Conservation (phyloP, 495 filamentous ascomycete genomes). For the Pyrenula massariospora region DNA sequence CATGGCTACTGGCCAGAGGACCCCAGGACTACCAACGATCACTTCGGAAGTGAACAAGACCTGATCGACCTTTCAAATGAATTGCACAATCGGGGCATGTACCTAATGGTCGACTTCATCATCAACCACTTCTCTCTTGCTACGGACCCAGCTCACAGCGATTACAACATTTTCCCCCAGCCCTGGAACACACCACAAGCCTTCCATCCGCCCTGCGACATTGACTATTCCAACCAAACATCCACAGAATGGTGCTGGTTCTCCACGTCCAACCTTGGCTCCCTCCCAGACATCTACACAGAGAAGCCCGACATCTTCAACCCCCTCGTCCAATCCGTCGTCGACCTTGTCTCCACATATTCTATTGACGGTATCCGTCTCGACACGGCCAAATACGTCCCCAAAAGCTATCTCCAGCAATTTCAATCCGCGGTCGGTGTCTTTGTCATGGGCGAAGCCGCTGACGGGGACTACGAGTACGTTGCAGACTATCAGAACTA, state of each 20-base stretch:
- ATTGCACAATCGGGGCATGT: constrained; percentile 22
- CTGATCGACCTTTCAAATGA: constrained; percentile 10
- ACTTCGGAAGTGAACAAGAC: constrained; percentile 15
- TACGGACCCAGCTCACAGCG: constrained; percentile 17
- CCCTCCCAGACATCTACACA: constrained; percentile 52
- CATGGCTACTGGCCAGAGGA: constrained; percentile 19
- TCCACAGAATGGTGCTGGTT: constrained; percentile 39
- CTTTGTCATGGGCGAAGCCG: constrained; percentile 51
- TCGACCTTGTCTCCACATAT: constrained; percentile 47
- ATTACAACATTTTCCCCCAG: constrained; percentile 43
- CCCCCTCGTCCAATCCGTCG: constrained; percentile 47
- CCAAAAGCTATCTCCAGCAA: constrained; percentile 44
- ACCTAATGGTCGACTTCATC: constrained; percentile 59
- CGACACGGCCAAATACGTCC: constrained; percentile 55
- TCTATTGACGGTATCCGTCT: constrained; percentile 58
- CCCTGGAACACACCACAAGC: constrained; percentile 48
- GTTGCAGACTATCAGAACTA: constrained; percentile 45
- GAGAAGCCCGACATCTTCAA: constrained; percentile 36
- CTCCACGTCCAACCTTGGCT: constrained; percentile 39
- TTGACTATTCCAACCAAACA: constrained; percentile 24
- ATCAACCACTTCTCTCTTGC: constrained; percentile 55
- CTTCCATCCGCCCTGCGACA: constrained; percentile 48
- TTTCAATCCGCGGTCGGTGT: constrained; percentile 48
- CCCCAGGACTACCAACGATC: constrained; percentile 12
- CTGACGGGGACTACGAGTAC: constrained; percentile 38